These are phyloP conservation scores for Dipodascopsis uninucleata DNA, from an alignment of 805 yeast species.

Conservation along the genomic window DNA sequence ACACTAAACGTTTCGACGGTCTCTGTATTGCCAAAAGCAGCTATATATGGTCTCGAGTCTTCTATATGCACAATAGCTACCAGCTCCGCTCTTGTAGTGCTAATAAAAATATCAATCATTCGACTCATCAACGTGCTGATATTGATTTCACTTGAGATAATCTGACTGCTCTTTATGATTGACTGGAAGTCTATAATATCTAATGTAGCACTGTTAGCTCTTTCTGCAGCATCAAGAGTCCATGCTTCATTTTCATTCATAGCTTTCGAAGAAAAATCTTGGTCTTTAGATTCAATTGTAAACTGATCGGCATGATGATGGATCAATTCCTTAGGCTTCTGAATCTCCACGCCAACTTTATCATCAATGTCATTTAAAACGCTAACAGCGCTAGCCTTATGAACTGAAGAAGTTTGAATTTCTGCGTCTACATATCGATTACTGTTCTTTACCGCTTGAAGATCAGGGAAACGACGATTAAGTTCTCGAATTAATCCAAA, in stretches of 20 bases:
- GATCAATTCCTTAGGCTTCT: no score
- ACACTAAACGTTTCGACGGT: slow-evolving; percentile 11
- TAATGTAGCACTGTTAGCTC: slow-evolving; percentile 10
- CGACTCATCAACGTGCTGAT: slow-evolving; percentile 23
- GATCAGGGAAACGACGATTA: no score
- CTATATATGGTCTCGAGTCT: slow-evolving; percentile 19
- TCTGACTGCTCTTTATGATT: slow-evolving; percentile 27
- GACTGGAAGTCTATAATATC: slow-evolving; percentile 29
- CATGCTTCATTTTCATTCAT: not conserved
- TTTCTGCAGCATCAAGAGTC: not conserved
- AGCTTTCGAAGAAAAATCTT: no score
- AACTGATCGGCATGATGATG: no score
- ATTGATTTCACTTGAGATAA: slow-evolving; percentile 28
- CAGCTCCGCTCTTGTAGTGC: slow-evolving; percentile 26
- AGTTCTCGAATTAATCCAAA: no score
- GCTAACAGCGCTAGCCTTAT: no score
- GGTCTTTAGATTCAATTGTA: no score
- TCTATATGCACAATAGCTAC: slow-evolving; percentile 24
- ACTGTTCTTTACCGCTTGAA: no score
- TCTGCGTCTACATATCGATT: no score
- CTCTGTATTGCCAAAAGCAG: slow-evolving; percentile 24
- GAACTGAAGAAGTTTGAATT: no score
- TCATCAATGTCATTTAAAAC: no score
- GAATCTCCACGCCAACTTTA: no score
- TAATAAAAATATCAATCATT: slow-evolving; percentile 28